Evolutionary conservation across 768 basidiomycete genomes (phyloP).

Genomic region (Holtermanniella nyarrowii): DNA sequence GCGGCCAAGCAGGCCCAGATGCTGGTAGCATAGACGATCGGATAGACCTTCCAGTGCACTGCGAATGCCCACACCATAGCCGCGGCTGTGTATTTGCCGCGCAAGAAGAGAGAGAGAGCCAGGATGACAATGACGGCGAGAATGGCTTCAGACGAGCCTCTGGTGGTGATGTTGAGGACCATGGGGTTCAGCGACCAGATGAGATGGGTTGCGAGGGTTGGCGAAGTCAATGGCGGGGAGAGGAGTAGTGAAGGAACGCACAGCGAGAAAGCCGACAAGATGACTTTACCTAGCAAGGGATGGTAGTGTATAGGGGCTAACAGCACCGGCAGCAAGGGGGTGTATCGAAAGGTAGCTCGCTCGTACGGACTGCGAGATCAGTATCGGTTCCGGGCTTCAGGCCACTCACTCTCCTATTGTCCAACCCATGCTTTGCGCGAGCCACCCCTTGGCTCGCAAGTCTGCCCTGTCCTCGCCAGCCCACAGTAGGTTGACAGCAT

Average conservation of each 20-base stretch:
- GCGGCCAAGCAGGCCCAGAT: conserved; percentile 48
- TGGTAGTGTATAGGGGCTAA: conserved; percentile 75
- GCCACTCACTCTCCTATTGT: conserved; percentile 64
- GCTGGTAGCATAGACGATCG: conserved; percentile 76
- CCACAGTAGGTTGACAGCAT: conserved; percentile 59
- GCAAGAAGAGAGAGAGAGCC: not conserved
- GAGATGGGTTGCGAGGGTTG: conserved; percentile 15
- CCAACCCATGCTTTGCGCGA: conserved; percentile 42
- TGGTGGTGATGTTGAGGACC: conserved; percentile 89
- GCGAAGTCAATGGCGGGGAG: not conserved
- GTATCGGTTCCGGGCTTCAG: not conserved
- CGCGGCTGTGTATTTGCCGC: conserved; percentile 47
- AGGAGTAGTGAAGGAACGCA: conserved; percentile 45
- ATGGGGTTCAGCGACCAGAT: conserved; percentile 86
- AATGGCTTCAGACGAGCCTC: conserved; percentile 88
- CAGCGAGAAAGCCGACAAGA: conserved; percentile 77
- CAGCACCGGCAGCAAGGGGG: conserved; percentile 76
- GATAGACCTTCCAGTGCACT: conserved; percentile 96
- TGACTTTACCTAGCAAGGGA: conserved; percentile 77
- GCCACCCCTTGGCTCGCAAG: conserved; percentile 47
- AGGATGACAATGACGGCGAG: conserved; percentile 68
- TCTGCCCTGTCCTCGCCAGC: conserved; percentile 20
- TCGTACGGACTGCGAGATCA: conserved; percentile 61
- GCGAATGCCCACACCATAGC: conserved; percentile 69
- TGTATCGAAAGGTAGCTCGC: conserved; percentile 90